Evolutionary conservation across 257 asterid genomes (phyloP), one percentile per base, ranked within the genome.

Genomic region (Agastache rugosa): DNA sequence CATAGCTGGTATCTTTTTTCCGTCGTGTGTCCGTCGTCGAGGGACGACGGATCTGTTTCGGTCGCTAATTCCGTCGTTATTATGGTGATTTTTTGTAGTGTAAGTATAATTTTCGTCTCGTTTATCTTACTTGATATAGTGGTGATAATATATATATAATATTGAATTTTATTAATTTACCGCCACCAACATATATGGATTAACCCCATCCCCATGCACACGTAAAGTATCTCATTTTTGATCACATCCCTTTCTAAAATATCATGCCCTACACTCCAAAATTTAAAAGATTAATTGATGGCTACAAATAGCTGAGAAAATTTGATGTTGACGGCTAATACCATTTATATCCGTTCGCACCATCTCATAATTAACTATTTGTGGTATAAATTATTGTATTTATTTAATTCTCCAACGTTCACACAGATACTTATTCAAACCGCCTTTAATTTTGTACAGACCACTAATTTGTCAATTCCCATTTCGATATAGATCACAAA

Each of bases 401-500:
- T 29, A 51, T 53, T 63, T 16, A 51, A 39, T 64, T 48, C 27
- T 29, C 11, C 4, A 37, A 53, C 67, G 15, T 53, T 20, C 61
- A 8, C 61, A 8, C 66, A 25, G 8, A 64, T 53, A 64, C 56
- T 27, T 29, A 25, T 80, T 81, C 78, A 71, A 72, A 56, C 39
- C 75, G 63, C 44, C 69, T 25, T 63, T 76, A 17, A 35, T 39
- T 66, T 48, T 15, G 64, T 59, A 3, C 17, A 44, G 25, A 58
- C 80, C 64, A 68, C 58, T 41, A 48, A 17, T 76, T 86, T 83
- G 69, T 81, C 50, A 19, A 29, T 50, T 39, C 8, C 59, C 29
- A 19, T 67, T 55, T 63, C 15, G n/a, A 37, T 64, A 29, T 10
- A 51, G 10, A 61, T 63, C 76, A 65, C 53, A 63, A 54, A 73